Evolutionary conservation across 2,329 filamentous ascomycete genomes (phyloP).

Genomic region (Diaporthe aspalathi): DNA sequence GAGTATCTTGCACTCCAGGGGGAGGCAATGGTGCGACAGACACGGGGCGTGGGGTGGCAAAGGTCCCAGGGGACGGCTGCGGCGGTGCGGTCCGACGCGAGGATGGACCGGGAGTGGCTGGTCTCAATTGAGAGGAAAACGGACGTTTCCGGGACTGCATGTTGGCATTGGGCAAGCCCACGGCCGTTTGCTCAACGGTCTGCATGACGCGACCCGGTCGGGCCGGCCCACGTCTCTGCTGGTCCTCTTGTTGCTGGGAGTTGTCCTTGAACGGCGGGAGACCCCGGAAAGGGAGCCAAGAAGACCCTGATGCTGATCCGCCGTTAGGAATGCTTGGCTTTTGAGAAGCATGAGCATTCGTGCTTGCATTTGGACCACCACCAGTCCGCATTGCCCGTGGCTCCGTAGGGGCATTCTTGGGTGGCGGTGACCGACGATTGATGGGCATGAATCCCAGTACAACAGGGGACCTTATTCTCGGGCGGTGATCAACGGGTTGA

Average conservation of each 20-base stretch:
- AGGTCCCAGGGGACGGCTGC: slow-evolving; percentile 2
- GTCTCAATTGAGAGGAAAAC: neutral
- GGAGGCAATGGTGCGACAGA: neutral
- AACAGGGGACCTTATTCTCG: neutral
- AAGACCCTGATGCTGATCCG: neutral
- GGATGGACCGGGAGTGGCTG: slow-evolving; percentile 17
- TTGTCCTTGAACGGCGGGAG: neutral
- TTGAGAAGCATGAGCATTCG: too few relatives aligned
- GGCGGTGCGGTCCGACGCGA: neutral
- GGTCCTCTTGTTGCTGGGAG: neutral
- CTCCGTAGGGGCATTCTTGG: slow-evolving; percentile 11
- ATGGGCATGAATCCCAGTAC: slow-evolving; percentile 18
- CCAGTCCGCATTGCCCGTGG: slow-evolving; percentile 24
- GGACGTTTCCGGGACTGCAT: neutral
- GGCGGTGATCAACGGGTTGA: neutral
- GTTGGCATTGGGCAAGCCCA: neutral
- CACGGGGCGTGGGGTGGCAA: neutral
- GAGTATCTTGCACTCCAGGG: neutral
- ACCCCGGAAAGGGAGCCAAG: slow-evolving; percentile 1
- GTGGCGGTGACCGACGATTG: slow-evolving; percentile 17
- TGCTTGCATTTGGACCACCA: neutral
- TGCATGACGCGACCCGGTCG: slow-evolving; percentile 27
- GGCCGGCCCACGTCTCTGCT: slow-evolving; percentile 20
- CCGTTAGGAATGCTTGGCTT: too few relatives aligned
- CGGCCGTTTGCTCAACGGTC: neutral